Percentiles rank a stretch among this genome's conserved stretches.
Conservation (phyloP, 495 filamentous ascomycete genomes). For the Podospora fimiseda region DNA sequence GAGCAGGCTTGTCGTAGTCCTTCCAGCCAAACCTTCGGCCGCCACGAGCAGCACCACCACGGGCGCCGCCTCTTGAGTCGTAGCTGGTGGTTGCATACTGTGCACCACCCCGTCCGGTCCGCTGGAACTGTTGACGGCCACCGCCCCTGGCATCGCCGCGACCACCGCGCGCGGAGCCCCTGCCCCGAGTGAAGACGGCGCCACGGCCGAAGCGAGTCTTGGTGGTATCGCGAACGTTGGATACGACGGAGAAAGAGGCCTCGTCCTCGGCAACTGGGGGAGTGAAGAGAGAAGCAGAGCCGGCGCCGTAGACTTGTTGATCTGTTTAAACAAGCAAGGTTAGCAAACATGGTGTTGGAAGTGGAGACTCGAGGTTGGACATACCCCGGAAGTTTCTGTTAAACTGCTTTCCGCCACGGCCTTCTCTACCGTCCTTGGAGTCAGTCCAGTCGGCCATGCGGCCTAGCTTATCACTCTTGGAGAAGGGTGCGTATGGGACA, state of each 20-base stretch:
- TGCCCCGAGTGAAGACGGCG: slow-evolving; percentile 80
- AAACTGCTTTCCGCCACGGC: slow-evolving; percentile 74
- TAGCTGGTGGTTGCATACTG: slow-evolving; percentile 46
- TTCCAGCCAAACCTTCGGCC: slow-evolving; percentile 93
- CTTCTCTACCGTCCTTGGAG: slow-evolving; percentile 72
- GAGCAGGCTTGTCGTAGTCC: slow-evolving; percentile 96
- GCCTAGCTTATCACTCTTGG: slow-evolving; percentile 96
- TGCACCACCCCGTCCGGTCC: slow-evolving; percentile 39
- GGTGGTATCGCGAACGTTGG: slow-evolving; percentile 76
- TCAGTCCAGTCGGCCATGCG: slow-evolving; percentile 99
- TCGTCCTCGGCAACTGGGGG: slow-evolving; percentile 91
- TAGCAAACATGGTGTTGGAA: background rate
- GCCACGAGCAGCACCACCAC: slow-evolving; percentile 48
- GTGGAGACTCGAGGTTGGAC: slow-evolving; percentile 9
- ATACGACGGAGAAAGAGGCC: slow-evolving; percentile 94
- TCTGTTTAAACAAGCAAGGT: slow-evolving; percentile 44
- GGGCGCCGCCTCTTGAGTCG: slow-evolving; percentile 54
- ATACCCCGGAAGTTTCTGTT: slow-evolving; percentile 87
- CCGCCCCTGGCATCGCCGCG: slow-evolving; percentile 62
- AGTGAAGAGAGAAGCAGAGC: slow-evolving; percentile 77
- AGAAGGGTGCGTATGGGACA: slow-evolving; percentile 94
- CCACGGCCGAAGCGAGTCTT: slow-evolving; percentile 87
- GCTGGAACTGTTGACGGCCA: slow-evolving; percentile 51
- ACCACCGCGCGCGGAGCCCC: slow-evolving; percentile 71
- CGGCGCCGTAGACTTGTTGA: slow-evolving; percentile 94